phyloP scores from a whole-genome alignment of 108 stramenopile genomes.

The Schizochytrium sp. region DNA sequence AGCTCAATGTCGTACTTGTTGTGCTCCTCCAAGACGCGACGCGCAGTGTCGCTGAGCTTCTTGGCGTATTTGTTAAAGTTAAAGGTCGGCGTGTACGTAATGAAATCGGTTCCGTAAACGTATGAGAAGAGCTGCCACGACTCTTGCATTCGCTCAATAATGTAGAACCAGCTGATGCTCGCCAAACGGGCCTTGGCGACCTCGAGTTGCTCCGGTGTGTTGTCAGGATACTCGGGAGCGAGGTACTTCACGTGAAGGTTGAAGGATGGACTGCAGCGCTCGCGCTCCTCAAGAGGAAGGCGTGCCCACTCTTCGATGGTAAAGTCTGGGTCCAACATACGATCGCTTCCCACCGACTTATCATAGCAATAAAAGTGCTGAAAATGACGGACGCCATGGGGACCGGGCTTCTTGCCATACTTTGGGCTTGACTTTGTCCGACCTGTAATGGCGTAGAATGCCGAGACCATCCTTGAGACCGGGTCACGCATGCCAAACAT shows the following conservation, averaged over 20 bases:
- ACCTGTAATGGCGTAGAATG: not conserved
- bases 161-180: not conserved
- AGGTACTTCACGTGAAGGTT: not conserved
- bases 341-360: not conserved
- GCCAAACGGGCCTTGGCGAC: not conserved
- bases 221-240: not conserved
- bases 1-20: not conserved
- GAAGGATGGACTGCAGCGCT: not conserved
- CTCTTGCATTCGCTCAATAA: not conserved
- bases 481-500: not conserved
- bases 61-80: not conserved
- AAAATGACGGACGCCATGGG: not conserved
- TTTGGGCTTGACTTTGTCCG: not conserved
- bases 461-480: not conserved
- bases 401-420: not conserved
- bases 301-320: not conserved
- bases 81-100: not conserved
- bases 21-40: not conserved
- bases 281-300: not conserved
- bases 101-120: not conserved
- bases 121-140: not conserved
- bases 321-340: not conserved
- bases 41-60: not conserved
- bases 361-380: not conserved
- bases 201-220: not conserved